Evolutionary conservation across 1,284 basidiomycete genomes (phyloP).

Genomic region (Sphagnurus paluster): DNA sequence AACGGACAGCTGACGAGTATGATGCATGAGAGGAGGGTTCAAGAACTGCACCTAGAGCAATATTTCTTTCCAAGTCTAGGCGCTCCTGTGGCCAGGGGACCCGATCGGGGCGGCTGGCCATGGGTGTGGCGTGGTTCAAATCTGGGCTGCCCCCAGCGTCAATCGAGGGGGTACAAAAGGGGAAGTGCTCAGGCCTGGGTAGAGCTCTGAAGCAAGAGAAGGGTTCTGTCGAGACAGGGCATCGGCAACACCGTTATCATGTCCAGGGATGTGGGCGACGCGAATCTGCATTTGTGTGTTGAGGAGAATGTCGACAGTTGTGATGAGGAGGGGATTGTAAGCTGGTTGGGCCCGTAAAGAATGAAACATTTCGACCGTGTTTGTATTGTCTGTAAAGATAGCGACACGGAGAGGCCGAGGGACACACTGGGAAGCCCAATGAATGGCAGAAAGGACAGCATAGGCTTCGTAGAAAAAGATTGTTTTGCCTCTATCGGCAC

Average conservation of each 20-base stretch:
- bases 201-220: not conserved
- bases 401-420: slow-evolving; percentile 16
- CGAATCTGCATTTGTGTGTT: slow-evolving; percentile 18
- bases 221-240: slow-evolving; percentile 18
- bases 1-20: slow-evolving; percentile 37
- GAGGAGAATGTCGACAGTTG: slow-evolving; percentile 27
- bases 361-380: slow-evolving; percentile 35
- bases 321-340: slow-evolving; percentile 30
- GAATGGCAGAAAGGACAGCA: not conserved
- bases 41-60: slow-evolving; percentile 25
- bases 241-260: slow-evolving; percentile 27
- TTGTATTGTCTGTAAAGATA: slow-evolving; percentile 30
- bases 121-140: not conserved
- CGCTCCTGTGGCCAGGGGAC: not conserved
- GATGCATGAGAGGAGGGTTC: slow-evolving; percentile 25
- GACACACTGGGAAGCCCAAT: no score
- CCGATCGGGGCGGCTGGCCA: not conserved
- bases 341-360: slow-evolving; percentile 22
- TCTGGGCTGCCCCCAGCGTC: slow-evolving; percentile 3
- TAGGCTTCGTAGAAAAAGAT: not conserved
- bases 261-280: slow-evolving; percentile 24
- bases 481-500: not conserved
- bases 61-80: not conserved
- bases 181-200: not conserved
- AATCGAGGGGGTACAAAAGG: slow-evolving; percentile 5